Evolutionary conservation across 2,329 filamentous ascomycete genomes (phyloP), one percentile per base, ranked within the genome.

Genomic region (Arthrocladium fulminans): DNA sequence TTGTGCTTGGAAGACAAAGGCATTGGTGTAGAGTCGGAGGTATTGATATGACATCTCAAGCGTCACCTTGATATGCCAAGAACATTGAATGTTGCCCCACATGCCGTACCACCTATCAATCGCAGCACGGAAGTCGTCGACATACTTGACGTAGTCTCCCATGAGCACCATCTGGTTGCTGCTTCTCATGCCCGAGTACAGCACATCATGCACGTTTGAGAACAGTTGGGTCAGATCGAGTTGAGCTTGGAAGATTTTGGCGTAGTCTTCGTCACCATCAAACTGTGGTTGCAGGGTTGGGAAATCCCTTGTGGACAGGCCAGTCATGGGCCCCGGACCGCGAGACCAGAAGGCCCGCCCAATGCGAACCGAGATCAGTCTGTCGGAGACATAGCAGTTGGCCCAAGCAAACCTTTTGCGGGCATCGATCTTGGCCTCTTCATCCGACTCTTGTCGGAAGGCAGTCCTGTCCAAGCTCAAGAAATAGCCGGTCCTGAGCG

Each of bases 301-400:
- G 51, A 84, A 86, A 57, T 85, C 81, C 49, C 80, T 76, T 24
- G 79, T 79, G 51, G 76, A 71, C 23, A 85, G 67, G 15, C 80
- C 76, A 5, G 80, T 80, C 54, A 84, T 73, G 1, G 81, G 81
- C 0, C 81, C 82, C 0, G 83, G 83, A 0, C 83, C 83, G 52
- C 83, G 73, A 35, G 81, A 83, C 83, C 83, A 87, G 59, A 86
- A 87, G 0, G 81, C 83, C 53, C 82, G 79, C 8, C 83, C 83
- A 30, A 86, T 76, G 3, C 83, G 73, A 24, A 86, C 84, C 7
- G 81, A 85, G 10, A 86, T 83, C 53, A 83, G 73, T 12, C 81
- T 70, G 58, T 84, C 81, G 35, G 76, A 80, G 57, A 81, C 79
- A 51, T 84, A 84, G 61, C 80, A 83, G 23, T 75, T 75, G 13